Percentiles rank a stretch among this genome's conserved stretches.
Evolutionary conservation across 2,329 filamentous ascomycete genomes (phyloP).

Genomic region (Hymenoscyphus fructigenus): DNA sequence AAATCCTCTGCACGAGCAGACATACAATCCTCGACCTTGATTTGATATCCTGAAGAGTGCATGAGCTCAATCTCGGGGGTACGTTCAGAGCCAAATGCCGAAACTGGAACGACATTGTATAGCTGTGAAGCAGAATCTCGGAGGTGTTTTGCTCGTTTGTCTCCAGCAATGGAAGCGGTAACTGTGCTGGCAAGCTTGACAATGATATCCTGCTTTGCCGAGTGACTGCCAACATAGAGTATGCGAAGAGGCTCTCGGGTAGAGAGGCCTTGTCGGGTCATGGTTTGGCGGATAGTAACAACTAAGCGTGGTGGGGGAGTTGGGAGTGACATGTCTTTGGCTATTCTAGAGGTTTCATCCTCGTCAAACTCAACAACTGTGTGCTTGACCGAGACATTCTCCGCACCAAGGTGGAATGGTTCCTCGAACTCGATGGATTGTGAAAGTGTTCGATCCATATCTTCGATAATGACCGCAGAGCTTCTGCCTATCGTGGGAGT

Average conservation of each 20-base stretch:
- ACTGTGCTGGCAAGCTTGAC: constrained; percentile 51
- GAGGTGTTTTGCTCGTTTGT: constrained; percentile 34
- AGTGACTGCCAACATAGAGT: constrained; percentile 48
- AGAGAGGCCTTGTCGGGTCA: constrained; percentile 46
- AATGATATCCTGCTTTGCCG: constrained; percentile 43
- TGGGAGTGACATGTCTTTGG: constrained; percentile 36
- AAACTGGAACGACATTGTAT: constrained; percentile 52
- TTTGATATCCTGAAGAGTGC: constrained; percentile 50
- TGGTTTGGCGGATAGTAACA: constrained; percentile 48
- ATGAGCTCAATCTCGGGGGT: constrained; percentile 52
- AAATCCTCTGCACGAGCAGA: constrained; percentile 39
- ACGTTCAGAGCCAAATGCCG: constrained; percentile 46
- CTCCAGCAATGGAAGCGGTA: constrained; percentile 40
- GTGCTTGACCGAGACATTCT: constrained; percentile 48
- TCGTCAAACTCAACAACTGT: constrained; percentile 46
- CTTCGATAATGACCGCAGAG: constrained; percentile 31
- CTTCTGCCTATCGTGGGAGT: constrained; percentile 36
- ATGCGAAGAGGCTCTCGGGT: constrained; percentile 48
- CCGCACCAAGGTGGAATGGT: constrained; percentile 37
- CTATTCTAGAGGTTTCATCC: constrained; percentile 41
- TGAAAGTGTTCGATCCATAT: constrained; percentile 31
- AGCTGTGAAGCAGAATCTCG: constrained; percentile 42
- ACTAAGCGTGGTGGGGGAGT: constrained; percentile 40
- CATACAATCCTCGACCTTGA: constrained; percentile 50
- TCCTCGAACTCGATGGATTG: constrained; percentile 49